Conservation (phyloP, 768 basidiomycete genomes). For the Thelephora ganbajun region DNA sequence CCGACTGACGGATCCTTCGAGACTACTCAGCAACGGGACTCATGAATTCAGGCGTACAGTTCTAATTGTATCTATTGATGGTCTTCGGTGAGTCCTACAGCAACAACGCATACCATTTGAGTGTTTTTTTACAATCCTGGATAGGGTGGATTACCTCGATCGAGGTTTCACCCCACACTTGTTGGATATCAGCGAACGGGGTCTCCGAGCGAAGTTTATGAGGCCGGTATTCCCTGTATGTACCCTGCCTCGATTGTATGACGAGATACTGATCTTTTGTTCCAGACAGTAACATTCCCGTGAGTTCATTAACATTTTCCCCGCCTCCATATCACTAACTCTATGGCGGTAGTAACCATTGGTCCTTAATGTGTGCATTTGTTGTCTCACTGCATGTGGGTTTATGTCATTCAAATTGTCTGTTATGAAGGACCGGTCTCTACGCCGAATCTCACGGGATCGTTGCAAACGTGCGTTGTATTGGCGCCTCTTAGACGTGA, state of each 20-base stretch:
- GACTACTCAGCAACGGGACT: constrained; percentile 63
- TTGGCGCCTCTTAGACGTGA: neutral
- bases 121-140: constrained; percentile 20
- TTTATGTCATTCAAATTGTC: neutral
- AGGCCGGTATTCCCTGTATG: constrained; percentile 76
- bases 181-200: constrained; percentile 65
- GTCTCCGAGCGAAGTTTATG: constrained; percentile 81
- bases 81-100: constrained; percentile 39
- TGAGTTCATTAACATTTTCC: constrained; percentile 24
- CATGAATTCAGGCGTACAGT: constrained; percentile 73
- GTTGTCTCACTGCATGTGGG: constrained; percentile 16
- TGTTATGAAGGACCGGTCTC: constrained; percentile 59
- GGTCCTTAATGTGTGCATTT: constrained; percentile 49
- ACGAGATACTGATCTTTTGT: neutral
- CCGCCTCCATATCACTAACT: constrained; percentile 1
- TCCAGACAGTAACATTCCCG: constrained; percentile 81
- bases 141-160: constrained; percentile 77
- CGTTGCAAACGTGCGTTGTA: constrained; percentile 57
- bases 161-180: constrained; percentile 76
- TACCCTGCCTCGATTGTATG: neutral
- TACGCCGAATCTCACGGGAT: constrained; percentile 87
- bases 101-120: constrained; percentile 5
- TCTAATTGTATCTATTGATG: constrained; percentile 78
- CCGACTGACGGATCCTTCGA: constrained; percentile 24
- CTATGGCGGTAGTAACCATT: constrained; percentile 55